Evolutionary conservation across 2,329 filamentous ascomycete species (phyloP).

Genomic region (Penicillium rolfsii): DNA sequence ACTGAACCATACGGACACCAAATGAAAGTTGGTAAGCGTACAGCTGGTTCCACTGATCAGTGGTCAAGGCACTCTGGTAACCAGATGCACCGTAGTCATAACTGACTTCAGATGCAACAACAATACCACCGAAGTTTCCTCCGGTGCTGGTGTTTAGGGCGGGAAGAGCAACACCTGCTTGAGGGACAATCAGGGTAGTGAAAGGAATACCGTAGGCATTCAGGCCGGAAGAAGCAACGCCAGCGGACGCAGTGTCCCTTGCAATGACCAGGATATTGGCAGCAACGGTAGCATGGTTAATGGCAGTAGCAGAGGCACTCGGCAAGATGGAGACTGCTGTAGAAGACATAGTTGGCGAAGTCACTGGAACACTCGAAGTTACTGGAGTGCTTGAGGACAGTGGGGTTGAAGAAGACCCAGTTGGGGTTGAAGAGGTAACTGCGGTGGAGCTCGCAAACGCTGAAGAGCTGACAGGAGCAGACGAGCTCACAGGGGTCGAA

Average conservation of each 20-base stretch:
- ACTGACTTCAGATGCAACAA: constrained; percentile 58
- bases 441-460: neutral
- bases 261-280: constrained; percentile 61
- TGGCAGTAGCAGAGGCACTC: constrained; percentile 24
- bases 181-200: constrained; percentile 58
- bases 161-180: constrained; percentile 56
- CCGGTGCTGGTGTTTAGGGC: constrained; percentile 53
- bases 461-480: neutral
- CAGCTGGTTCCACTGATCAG: constrained; percentile 59
- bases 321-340: constrained; percentile 16
- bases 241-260: constrained; percentile 54
- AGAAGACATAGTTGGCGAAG: constrained; percentile 7
- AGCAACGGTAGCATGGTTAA: constrained; percentile 31
- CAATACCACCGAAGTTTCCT: constrained; percentile 64
- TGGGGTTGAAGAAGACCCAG: constrained; percentile 1
- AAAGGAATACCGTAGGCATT: constrained; percentile 65
- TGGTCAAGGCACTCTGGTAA: constrained; percentile 59
- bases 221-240: constrained; percentile 57
- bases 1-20: constrained; percentile 63
- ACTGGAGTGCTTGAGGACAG: constrained; percentile 29
- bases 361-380: neutral
- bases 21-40: constrained; percentile 63
- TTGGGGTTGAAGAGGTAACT: neutral
- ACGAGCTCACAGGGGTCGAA: neutral
- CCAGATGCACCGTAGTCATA: constrained; percentile 54